Evolutionary conservation across 768 basidiomycete genomes (phyloP).

Genomic region (Pleurotus eryngii): DNA sequence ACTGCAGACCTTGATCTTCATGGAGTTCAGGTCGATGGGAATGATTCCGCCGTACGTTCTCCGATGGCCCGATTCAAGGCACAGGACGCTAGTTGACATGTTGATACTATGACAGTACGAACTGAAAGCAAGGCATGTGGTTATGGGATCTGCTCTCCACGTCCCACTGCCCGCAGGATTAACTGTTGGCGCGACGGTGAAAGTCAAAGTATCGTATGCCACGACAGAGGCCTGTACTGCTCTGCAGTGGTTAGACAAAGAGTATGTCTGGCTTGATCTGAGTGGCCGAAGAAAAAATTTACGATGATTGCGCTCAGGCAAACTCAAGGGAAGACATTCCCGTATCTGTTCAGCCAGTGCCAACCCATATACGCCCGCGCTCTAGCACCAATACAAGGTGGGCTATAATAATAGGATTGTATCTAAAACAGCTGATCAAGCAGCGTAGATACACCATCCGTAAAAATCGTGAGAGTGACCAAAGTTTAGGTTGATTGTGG

Average conservation of each 20-base stretch:
- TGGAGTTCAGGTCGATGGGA: conserved; percentile 50
- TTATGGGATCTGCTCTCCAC: conserved; percentile 76
- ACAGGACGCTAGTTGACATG: not conserved
- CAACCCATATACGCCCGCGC: conserved; percentile 89
- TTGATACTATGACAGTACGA: conserved; percentile 37
- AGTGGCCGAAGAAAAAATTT: not conserved
- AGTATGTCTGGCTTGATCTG: conserved; percentile 37
- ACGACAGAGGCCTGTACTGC: conserved; percentile 77
- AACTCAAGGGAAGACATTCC: conserved; percentile 81
- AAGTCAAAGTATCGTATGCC: conserved; percentile 59
- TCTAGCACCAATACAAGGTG: conserved; percentile 77
- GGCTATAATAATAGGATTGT: not conserved
- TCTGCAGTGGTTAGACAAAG: conserved; percentile 84
- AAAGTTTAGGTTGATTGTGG: not conserved
- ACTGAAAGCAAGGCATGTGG: conserved; percentile 54
- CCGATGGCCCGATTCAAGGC: not conserved
- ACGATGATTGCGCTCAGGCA: conserved; percentile 41
- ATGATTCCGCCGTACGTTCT: conserved; percentile 40
- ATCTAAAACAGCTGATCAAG: not conserved
- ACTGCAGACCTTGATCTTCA: conserved; percentile 64
- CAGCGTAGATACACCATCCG: conserved; percentile 72
- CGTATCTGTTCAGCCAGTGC: conserved; percentile 90
- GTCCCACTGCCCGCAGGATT: conserved; percentile 48
- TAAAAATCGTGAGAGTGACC: conserved; percentile 69
- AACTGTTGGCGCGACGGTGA: conserved; percentile 42